Conservation (phyloP, 1,139 yeast genomes). For the Sugiyamaella novakii region DNA sequence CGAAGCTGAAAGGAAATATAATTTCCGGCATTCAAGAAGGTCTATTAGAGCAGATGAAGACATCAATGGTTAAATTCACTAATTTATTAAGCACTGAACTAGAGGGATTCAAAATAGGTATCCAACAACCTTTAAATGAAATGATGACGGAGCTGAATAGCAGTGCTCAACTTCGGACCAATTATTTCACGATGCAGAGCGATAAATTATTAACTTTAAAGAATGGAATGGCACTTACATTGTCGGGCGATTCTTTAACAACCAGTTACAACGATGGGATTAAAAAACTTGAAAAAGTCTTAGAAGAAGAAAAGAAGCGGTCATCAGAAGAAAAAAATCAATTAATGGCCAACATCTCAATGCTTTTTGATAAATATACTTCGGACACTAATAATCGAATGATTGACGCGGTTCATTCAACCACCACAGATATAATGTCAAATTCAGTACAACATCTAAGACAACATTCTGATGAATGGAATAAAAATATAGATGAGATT, state of each 20-base stretch:
- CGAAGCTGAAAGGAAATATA: slow-evolving; percentile 7
- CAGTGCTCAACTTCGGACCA: slow-evolving; percentile 4
- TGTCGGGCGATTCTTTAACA: slow-evolving; percentile 2
- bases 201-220: slow-evolving; percentile 2
- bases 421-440: slow-evolving; percentile 6
- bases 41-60: slow-evolving; percentile 11
- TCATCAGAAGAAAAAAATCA: slow-evolving; percentile 19
- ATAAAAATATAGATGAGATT: slow-evolving; percentile 6
- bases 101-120: slow-evolving; percentile 5
- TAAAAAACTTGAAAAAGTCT: slow-evolving; percentile 15
- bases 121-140: slow-evolving; percentile 12
- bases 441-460: slow-evolving; percentile 4
- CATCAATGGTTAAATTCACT: slow-evolving; percentile 9
- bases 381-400: slow-evolving; percentile 9
- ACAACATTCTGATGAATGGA: slow-evolving; percentile 2
- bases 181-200: slow-evolving; percentile 13
- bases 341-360: slow-evolving; percentile 19
- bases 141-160: slow-evolving; percentile 2
- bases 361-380: slow-evolving; percentile 20
- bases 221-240: not conserved
- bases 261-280: slow-evolving; percentile 16
- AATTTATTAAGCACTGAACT: slow-evolving; percentile 13
- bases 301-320: slow-evolving; percentile 19
- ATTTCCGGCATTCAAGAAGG: slow-evolving; percentile 13
- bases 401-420: slow-evolving; percentile 1